phyloP scores from a whole-genome alignment of 225 moss, liverwort and hornwort species.

The Sphagnum tenellum region DNA sequence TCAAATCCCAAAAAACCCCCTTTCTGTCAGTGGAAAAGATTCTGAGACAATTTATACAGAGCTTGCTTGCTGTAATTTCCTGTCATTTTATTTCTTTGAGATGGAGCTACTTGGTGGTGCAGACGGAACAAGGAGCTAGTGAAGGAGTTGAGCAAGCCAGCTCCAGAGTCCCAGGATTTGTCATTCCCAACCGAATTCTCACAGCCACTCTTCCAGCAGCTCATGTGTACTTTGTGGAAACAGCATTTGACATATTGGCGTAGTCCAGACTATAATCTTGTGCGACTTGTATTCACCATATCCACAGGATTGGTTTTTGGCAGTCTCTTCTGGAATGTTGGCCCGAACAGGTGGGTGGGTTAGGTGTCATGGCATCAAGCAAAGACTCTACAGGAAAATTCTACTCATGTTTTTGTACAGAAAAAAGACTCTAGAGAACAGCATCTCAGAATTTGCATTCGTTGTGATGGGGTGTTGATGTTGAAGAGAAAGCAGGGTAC shows the following conservation, averaged over 20 bases:
- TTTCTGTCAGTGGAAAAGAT: no score
- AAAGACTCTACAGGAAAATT: not conserved
- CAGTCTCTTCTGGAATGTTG: not conserved
- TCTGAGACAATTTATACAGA: no score
- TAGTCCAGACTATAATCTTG: slow-evolving; percentile 4
- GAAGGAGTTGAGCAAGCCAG: not conserved
- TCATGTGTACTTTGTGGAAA: slow-evolving; percentile 3
- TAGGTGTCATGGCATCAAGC: no score
- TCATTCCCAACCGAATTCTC: not conserved
- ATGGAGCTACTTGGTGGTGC: not conserved
- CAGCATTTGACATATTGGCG: slow-evolving; percentile 5
- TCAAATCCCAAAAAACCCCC: no score
- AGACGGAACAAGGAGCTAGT: slow-evolving; percentile 4
- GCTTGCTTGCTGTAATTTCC: no score
- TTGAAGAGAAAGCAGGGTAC: no score
- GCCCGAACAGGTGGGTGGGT: not conserved
- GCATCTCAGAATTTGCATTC: no score
- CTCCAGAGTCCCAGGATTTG: not conserved
- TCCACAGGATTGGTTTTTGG: not conserved
- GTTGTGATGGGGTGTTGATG: no score
- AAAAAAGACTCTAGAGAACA: no score
- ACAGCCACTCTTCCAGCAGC: not conserved
- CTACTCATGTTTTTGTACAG: not conserved
- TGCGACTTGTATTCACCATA: not conserved
- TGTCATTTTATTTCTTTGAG: not conserved